These are phyloP conservation scores for Podaxis carcinomalis DNA, from an alignment of 768 basidiomycete species.

Conservation along the genomic window DNA sequence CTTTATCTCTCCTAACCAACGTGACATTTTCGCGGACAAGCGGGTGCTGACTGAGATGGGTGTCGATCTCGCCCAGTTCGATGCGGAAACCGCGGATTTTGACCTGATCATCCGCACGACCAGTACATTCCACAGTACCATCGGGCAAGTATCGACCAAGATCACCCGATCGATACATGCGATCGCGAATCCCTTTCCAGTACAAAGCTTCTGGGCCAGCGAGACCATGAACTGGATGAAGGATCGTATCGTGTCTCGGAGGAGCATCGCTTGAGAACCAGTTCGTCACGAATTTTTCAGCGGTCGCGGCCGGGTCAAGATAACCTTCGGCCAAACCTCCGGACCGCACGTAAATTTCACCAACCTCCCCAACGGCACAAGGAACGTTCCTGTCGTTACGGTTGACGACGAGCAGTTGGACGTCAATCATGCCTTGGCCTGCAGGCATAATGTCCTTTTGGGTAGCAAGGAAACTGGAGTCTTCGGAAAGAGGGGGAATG, in stretches of 20 bases:
- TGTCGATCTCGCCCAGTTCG: conserved; percentile 97
- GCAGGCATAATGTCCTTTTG: conserved; percentile 99
- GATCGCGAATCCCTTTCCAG: conserved; percentile 94
- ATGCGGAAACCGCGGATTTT: conserved; percentile 99
- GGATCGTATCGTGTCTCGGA: conserved; percentile 66
- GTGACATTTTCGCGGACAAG: conserved; percentile 98
- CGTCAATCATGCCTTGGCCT: conserved; percentile 95
- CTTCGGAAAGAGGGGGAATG: conserved; percentile 78
- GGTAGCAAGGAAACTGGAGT: conserved; percentile 86
- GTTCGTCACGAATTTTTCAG: conserved; percentile 90
- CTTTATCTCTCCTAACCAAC: conserved; percentile 92
- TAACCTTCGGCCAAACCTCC: conserved; percentile 97
- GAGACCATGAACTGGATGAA: conserved; percentile 49
- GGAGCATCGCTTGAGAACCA: conserved; percentile 68
- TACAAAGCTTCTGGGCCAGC: conserved; percentile 71
- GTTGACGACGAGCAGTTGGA: conserved; percentile 96
- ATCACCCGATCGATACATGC: conserved; percentile 98
- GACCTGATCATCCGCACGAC: conserved; percentile 97
- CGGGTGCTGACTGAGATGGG: conserved; percentile 89
- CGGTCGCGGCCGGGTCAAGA: conserved; percentile 73
- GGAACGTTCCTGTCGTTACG: conserved; percentile 76
- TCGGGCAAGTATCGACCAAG: conserved; percentile 90
- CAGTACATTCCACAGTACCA: conserved; percentile 94
- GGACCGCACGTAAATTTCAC: conserved; percentile 97
- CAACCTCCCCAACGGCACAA: conserved; percentile 94